A percentile compares a stretch with the other conserved stretches of the same genome.
phyloP scores from a whole-genome alignment of 495 filamentous ascomycete species.

The Cladorrhinum samala region DNA sequence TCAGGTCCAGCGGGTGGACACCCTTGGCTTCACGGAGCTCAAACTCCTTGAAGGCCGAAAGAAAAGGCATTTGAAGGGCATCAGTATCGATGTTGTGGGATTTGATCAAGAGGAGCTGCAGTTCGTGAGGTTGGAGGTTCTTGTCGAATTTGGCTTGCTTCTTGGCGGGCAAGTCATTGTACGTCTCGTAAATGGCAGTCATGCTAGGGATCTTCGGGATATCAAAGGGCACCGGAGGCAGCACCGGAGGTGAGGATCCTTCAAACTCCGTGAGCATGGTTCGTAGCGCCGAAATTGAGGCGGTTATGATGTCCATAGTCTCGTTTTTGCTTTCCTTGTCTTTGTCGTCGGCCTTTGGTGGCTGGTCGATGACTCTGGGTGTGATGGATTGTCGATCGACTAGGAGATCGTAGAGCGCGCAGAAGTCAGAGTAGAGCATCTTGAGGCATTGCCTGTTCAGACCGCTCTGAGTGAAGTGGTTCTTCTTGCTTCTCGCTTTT shows the following conservation, averaged over 20 bases:
- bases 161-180: conserved; percentile 57
- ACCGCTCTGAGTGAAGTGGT: conserved; percentile 75
- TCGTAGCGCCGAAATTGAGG: conserved; percentile 52
- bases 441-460: conserved; percentile 77
- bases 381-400: conserved; percentile 67
- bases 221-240: conserved; percentile 89
- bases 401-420: conserved; percentile 79
- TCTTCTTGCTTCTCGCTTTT: conserved; percentile 86
- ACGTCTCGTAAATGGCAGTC: conserved; percentile 53
- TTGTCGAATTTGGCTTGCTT: conserved; percentile 59
- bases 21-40: conserved; percentile 68
- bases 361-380: conserved; percentile 50
- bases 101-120: conserved; percentile 61
- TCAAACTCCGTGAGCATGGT: conserved; percentile 81
- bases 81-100: conserved; percentile 68
- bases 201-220: conserved; percentile 70
- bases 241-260: conserved; percentile 75
- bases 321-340: not conserved
- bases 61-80: conserved; percentile 56
- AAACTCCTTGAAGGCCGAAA: conserved; percentile 74
- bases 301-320: conserved; percentile 31
- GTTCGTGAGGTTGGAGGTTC: conserved; percentile 73
- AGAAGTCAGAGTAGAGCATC: conserved; percentile 80
- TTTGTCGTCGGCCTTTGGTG: conserved; percentile 24
- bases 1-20: conserved; percentile 65